Evolutionary conservation across 805 yeast species (phyloP).

Genomic region (Maudiozyma saulgeensis): DNA sequence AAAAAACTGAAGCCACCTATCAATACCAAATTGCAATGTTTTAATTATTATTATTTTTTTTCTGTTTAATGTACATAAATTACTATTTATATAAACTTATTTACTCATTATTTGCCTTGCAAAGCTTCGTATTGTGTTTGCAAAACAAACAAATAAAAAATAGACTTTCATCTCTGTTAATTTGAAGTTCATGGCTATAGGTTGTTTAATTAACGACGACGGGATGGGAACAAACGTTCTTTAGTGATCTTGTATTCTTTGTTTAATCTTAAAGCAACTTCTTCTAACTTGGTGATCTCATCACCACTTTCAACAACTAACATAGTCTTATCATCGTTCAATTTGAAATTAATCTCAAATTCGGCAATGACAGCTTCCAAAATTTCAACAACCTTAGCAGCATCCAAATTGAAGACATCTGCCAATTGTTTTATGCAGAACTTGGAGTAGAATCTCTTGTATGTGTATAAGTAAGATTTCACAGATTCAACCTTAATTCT

Average conservation of each 20-base stretch:
- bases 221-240: conserved; percentile 25
- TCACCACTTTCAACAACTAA: conserved; percentile 66
- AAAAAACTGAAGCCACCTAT: too few species aligned
- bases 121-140: not conserved
- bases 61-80: conserved; percentile 1
- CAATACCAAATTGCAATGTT: too few species aligned
- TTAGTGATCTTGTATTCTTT: conserved; percentile 28
- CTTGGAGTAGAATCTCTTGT: conserved; percentile 65
- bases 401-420: conserved; percentile 53
- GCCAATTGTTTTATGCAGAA: conserved; percentile 62
- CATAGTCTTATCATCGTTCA: conserved; percentile 56
- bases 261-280: conserved; percentile 68
- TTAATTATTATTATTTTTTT: not conserved
- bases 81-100: conserved; percentile 1
- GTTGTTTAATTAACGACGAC: conserved; percentile 10
- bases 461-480: conserved; percentile 84
- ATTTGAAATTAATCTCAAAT: conserved; percentile 63
- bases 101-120: not conserved
- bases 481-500: conserved; percentile 85
- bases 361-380: conserved; percentile 66
- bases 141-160: conserved; percentile 1
- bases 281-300: conserved; percentile 78
- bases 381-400: conserved; percentile 47
- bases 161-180: not conserved
- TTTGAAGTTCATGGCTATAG: not conserved